Conservation (phyloP, 306 rosid species). For the Acacia confusa region DNA sequence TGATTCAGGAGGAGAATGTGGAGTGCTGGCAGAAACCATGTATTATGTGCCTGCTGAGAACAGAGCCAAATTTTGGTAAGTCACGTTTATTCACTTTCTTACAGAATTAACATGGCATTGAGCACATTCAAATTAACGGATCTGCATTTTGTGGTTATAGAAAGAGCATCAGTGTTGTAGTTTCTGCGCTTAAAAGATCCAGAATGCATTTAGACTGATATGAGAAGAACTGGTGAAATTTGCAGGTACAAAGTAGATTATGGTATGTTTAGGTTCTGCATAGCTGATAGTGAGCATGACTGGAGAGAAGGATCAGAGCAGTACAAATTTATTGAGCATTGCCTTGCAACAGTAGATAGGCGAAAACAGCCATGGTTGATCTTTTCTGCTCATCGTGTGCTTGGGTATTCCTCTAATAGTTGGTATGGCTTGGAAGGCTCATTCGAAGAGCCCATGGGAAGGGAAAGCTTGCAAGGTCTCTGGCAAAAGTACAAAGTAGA, state of each 20-base stretch:
- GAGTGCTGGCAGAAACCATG: slow-evolving; percentile 81
- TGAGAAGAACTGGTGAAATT: slow-evolving; percentile 8
- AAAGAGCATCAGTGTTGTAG: neutral
- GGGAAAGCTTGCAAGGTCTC: slow-evolving; percentile 75
- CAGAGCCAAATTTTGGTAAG: slow-evolving; percentile 84
- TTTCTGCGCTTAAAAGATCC: neutral
- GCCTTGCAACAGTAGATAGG: slow-evolving; percentile 76
- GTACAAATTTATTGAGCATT: slow-evolving; percentile 76
- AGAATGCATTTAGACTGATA: neutral
- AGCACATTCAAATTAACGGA: neutral
- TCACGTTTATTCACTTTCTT: neutral
- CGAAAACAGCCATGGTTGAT: slow-evolving; percentile 89
- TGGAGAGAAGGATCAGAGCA: slow-evolving; percentile 92
- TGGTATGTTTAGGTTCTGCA: slow-evolving; percentile 80
- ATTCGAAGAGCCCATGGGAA: slow-evolving; percentile 86
- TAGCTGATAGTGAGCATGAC: slow-evolving; percentile 85
- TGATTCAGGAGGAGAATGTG: slow-evolving; percentile 97
- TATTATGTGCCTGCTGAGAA: slow-evolving; percentile 85
- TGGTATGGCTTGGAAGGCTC: slow-evolving; percentile 72
- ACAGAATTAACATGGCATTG: neutral
- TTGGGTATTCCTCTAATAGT: slow-evolving; percentile 64
- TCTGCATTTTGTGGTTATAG: neutral
- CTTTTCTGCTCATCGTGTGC: slow-evolving; percentile 81
- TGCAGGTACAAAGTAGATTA: slow-evolving; percentile 74
- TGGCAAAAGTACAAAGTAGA: slow-evolving; percentile 94